Evolutionary conservation across 371 early-diverging fungal species (phyloP).

Genomic region (Entomophthora muscae): DNA sequence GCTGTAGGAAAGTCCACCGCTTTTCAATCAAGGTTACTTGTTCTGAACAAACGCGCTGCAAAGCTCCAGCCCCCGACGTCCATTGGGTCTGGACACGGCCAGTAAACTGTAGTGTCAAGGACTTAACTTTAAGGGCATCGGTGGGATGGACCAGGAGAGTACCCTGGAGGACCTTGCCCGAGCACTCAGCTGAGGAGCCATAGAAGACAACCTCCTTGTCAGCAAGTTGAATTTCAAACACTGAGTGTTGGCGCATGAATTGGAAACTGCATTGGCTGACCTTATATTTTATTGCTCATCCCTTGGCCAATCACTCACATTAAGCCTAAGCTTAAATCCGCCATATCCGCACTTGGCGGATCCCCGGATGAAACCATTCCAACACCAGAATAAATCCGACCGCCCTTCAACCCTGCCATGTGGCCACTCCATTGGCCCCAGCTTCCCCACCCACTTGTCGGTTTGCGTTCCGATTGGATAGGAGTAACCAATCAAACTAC

Average conservation of each 20-base stretch:
- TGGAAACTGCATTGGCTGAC: too few species aligned
- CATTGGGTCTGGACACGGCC: constrained; percentile 2
- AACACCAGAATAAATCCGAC: too few species aligned
- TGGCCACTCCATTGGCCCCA: too few species aligned
- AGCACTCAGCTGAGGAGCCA: constrained; percentile 3
- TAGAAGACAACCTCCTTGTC: constrained; percentile 8
- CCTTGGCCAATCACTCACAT: too few species aligned
- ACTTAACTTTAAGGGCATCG: constrained; percentile 4
- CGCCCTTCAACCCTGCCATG: too few species aligned
- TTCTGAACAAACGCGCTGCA: constrained; percentile 6
- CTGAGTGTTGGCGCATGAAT: constrained; percentile 2
- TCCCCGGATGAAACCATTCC: too few species aligned
- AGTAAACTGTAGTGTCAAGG: neutral
- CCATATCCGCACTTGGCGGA: too few species aligned
- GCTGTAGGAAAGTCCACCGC: constrained; percentile 9
- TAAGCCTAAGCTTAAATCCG: too few species aligned
- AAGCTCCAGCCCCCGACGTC: constrained; percentile 7
- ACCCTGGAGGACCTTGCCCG: constrained; percentile 7
- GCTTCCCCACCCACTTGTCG: too few species aligned
- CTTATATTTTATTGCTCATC: too few species aligned
- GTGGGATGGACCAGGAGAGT: neutral
- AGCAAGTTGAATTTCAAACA: constrained; percentile 7
- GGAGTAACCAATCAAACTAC: too few species aligned
- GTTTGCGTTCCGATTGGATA: too few species aligned
- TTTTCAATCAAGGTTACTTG: constrained; percentile 5